phyloP scores from a whole-genome alignment of 805 yeast genomes.

The Spathaspora arborariae region DNA sequence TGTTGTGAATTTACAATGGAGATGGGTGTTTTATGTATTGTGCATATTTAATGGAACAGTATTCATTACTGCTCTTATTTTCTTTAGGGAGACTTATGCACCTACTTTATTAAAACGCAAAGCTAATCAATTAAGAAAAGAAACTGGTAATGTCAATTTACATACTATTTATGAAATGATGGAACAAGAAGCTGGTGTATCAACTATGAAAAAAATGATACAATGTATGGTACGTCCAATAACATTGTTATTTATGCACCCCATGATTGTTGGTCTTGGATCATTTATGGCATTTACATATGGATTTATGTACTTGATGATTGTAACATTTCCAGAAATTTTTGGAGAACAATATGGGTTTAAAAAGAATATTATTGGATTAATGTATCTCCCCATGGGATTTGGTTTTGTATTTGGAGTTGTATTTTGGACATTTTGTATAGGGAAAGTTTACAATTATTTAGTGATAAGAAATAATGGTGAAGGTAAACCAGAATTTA shows the following conservation, averaged over 20 bases:
- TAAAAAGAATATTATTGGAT: slow-evolving; percentile 24
- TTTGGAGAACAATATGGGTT: slow-evolving; percentile 30
- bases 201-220: slow-evolving; percentile 18
- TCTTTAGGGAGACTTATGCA: slow-evolving; percentile 33
- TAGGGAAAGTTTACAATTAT: slow-evolving; percentile 22
- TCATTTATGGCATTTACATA: slow-evolving; percentile 40
- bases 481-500: slow-evolving; percentile 33
- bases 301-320: slow-evolving; percentile 40
- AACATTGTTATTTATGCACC: slow-evolving; percentile 29
- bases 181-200: slow-evolving; percentile 17
- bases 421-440: slow-evolving; percentile 24
- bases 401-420: slow-evolving; percentile 32
- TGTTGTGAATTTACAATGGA: slow-evolving; percentile 29
- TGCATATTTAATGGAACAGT: slow-evolving; percentile 32
- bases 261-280: slow-evolving; percentile 38
- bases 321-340: slow-evolving; percentile 35
- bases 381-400: slow-evolving; percentile 40
- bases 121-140: slow-evolving; percentile 25
- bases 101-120: slow-evolving; percentile 28
- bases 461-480: slow-evolving; percentile 27
- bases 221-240: slow-evolving; percentile 30
- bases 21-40: slow-evolving; percentile 35
- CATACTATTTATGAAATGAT: slow-evolving; percentile 38
- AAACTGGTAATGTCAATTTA: slow-evolving; percentile 32
- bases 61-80: slow-evolving; percentile 27